These are phyloP conservation scores for Wickerhamomyces alni DNA, from an alignment of 805 yeast genomes.

Conservation along the genomic window DNA sequence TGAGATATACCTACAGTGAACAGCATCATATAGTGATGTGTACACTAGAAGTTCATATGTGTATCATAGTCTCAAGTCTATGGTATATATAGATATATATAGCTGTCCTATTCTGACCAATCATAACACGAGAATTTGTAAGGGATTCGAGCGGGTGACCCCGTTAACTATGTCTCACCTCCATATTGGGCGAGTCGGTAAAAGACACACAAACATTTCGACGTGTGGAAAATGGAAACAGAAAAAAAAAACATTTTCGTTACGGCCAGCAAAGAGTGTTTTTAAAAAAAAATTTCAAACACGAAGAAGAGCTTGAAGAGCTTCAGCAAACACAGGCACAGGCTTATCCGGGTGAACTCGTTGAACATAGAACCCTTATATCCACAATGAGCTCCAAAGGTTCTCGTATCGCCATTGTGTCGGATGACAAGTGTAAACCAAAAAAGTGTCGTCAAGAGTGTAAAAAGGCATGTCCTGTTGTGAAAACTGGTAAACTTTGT, in stretches of 20 bases:
- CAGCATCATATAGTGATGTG: too few relatives aligned
- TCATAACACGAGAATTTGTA: not conserved
- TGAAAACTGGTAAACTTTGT: constrained; percentile 95
- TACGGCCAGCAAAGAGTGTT: constrained; percentile 1
- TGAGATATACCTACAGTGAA: too few relatives aligned
- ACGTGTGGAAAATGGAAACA: too few relatives aligned
- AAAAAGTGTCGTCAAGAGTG: constrained; percentile 98
- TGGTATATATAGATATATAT: too few relatives aligned
- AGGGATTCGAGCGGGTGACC: not conserved
- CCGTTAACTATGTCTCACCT: too few relatives aligned
- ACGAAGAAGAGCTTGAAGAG: not conserved
- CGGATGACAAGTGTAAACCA: constrained; percentile 93
- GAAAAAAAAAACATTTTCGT: not conserved
- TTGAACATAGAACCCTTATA: too few relatives aligned
- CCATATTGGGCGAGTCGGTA: not conserved
- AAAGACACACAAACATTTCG: not conserved
- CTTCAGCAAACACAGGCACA: not conserved
- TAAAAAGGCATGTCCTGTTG: constrained; percentile 95
- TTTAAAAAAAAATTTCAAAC: constrained; percentile 1
- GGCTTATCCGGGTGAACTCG: not conserved
- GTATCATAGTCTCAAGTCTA: too few relatives aligned
- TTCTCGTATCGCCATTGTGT: constrained; percentile 93
- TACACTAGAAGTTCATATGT: too few relatives aligned
- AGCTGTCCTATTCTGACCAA: not conserved
- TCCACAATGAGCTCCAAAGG: constrained; percentile 30